Conservation (phyloP, 148 eudicot species). For the Rhododendron molle region DNA sequence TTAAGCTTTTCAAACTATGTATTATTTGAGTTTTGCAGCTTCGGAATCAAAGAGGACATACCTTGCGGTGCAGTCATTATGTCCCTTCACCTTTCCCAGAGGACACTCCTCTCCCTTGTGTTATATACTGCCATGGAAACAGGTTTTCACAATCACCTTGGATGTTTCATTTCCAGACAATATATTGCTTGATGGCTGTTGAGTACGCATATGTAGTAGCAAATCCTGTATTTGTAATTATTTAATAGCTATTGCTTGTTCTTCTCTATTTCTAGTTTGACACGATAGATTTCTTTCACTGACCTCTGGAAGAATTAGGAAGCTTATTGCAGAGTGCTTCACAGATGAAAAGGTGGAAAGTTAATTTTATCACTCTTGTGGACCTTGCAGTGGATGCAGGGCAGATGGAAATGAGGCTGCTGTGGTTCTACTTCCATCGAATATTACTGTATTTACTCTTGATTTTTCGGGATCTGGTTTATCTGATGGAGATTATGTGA, state of each 20-base stretch:
- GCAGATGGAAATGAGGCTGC: constrained; percentile 97
- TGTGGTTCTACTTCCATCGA: constrained; percentile 76
- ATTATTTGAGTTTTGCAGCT: constrained; percentile 50
- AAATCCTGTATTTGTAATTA: background rate
- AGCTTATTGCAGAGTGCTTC: background rate
- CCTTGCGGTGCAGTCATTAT: constrained; percentile 81
- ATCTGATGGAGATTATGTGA: constrained; percentile 84
- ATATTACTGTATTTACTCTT: constrained; percentile 79
- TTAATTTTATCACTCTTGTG: background rate
- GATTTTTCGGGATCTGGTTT: constrained; percentile 95
- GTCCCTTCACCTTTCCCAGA: constrained; percentile 61
- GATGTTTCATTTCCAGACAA: background rate
- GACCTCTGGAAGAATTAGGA: background rate
- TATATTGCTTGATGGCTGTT: background rate
- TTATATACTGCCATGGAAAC: constrained; percentile 92
- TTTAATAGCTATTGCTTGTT: background rate
- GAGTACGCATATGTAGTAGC: background rate
- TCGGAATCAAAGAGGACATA: constrained; percentile 67
- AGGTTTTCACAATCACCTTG: constrained; percentile 33
- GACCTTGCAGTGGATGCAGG: constrained; percentile 73
- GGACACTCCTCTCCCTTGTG: constrained; percentile 75
- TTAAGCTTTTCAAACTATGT: constrained; percentile 4
- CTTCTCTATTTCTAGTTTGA: background rate
- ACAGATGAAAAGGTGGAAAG: background rate
- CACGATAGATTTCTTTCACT: background rate